phyloP scores from a whole-genome alignment of 1,284 basidiomycete genomes.

The Takashimella koratensis region DNA sequence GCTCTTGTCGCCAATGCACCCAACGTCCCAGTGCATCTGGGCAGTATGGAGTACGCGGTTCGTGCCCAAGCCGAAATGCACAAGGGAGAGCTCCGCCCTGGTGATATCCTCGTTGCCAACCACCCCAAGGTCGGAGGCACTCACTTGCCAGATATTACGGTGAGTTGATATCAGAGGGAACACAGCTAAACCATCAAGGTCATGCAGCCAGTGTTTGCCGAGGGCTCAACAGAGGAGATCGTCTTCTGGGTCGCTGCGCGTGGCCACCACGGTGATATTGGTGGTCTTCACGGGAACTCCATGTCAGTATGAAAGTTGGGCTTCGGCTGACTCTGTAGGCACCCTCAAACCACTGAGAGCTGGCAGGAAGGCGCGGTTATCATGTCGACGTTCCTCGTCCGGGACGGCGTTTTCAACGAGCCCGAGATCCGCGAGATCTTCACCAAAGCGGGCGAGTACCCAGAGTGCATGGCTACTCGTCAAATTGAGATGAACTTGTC shows the following conservation, averaged over 20 bases:
- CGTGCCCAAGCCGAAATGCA: slow-evolving; percentile 42
- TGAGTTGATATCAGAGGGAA: slow-evolving; percentile 3
- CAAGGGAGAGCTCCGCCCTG: slow-evolving; percentile 26
- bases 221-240: slow-evolving; percentile 27
- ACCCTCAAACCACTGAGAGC: slow-evolving; percentile 36
- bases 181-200: slow-evolving; percentile 8
- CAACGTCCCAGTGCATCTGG: slow-evolving; percentile 46
- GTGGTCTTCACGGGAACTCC: slow-evolving; percentile 35
- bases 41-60: slow-evolving; percentile 47
- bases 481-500: slow-evolving; percentile 14
- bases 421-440: slow-evolving; percentile 15
- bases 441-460: slow-evolving; percentile 8
- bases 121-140: slow-evolving; percentile 49
- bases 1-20: slow-evolving; percentile 50
- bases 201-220: slow-evolving; percentile 44
- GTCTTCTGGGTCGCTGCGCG: slow-evolving; percentile 43
- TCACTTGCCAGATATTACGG: slow-evolving; percentile 49
- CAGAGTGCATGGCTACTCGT: slow-evolving; percentile 8
- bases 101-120: slow-evolving; percentile 49
- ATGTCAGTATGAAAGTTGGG: too few relatives aligned
- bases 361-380: slow-evolving; percentile 46
- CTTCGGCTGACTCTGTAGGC: too few relatives aligned
- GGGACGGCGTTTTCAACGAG: slow-evolving; percentile 22
- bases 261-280: slow-evolving; percentile 46
- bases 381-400: slow-evolving; percentile 16